Base-by-base conservation (phyloP, 768 basidiomycete genomes). In the Amylocystis lapponica region DNA sequence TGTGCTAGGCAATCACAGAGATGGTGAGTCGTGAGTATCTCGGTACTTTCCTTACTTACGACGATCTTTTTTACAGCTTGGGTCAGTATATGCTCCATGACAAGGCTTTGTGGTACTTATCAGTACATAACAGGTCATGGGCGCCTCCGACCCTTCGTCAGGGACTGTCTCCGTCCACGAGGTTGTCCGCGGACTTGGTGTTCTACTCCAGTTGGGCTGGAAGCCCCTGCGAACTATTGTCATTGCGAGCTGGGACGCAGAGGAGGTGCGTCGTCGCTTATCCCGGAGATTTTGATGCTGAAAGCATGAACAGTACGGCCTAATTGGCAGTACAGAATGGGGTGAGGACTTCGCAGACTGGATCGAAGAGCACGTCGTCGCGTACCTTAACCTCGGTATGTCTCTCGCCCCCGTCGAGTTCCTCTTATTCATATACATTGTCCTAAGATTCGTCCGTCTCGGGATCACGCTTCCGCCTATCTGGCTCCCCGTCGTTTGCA, bases 301-400 rank as follows among this genome's bases (percentile, higher is more conserved):
- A 21, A 13, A 36, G 20, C 31, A 23, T 44, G n/a, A 37, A 6
- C 48, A 73, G 72, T 75, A 76, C 41, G 87, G 86, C 20, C 71
- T 91, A 31, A 59, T 89, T 27, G 94, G 94, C 21, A 86, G 83
- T 55, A 94, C 89, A 3, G 95, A 97, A 63, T 95, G 85, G 77
- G 91, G 82, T 2, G 95, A 97, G 61, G 95, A 97, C 58, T 97
- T 95, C 56, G 58, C 79, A 0, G 71, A 77, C 13, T 95, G 86
- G 80, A 78, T 97, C 29, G 71, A 76, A 30, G 68, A 83, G 26
- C 76, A 94, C 48, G 86, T 83, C 33, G 91, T 88, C 13, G 75
- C 87, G 12, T 98, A 97, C 58, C 65, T 96, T 45, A 96, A 96
- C 57, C 71, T 93, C 20, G 79, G 71, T 68, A 56, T 27, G 66